Evolutionary conservation across 1,284 basidiomycete species (phyloP), one percentile per base, ranked within the genome.

Genomic region (Binderoboletus segoi): DNA sequence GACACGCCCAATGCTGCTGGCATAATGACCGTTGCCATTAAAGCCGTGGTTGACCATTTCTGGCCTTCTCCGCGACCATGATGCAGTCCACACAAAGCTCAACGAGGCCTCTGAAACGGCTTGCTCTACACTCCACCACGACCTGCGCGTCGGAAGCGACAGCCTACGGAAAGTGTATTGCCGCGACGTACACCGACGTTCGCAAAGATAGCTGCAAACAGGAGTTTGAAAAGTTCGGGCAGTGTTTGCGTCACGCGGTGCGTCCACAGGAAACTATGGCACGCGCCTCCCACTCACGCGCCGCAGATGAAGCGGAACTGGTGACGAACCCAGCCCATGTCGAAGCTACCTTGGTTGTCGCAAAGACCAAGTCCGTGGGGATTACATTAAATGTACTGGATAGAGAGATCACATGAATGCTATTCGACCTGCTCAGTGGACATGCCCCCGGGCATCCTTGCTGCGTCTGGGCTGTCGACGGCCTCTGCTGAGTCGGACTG

Each of bases 91-190:
- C 59, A 51, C 60, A 54, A 48, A 60, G 56, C 13, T 38, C 69
- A 18, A 58, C 75, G 43, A 63, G 74, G 32, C 86, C 88, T 32
- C 67, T 91, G 42, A 78, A 82, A 57, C 80, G 82, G 21, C 74
- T 91, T 26, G 89, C 89, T 11, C 59, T 83, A 24, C 84, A 87
- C 63, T 81, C 88, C 6, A 90, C 88, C 2, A 79, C 80, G 11
- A 89, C 88, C 12, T 91, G 90, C 66, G 77, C 86, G 11, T 63
- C 76, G 4, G 81, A 92, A 63, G 92, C 92, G 30, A 76, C 82
- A 11, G 75, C 70, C 13, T 95, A 95, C 66, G 93, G 91, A 24
- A 86, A 86, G 70, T 95, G 93, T 67, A 85, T 95, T 26, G 73
- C 87, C 20, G 81, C 82, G 4, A 83, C 82, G 4, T 93, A 93